Evolutionary conservation across 441 rosid species (phyloP), one percentile per base, ranked within the genome.

Genomic region (Eutrema salsugineum): DNA sequence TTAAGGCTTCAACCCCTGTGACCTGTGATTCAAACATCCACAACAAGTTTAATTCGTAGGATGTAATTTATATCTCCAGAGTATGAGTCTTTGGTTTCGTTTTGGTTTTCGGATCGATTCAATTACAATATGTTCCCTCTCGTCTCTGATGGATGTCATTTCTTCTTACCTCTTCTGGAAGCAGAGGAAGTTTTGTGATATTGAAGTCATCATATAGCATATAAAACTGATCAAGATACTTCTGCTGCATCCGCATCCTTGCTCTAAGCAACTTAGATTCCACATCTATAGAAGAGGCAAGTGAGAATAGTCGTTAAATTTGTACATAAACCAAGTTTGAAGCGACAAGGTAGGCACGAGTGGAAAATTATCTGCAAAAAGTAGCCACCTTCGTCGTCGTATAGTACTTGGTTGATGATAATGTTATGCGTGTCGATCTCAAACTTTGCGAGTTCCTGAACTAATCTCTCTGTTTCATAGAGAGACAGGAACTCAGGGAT

Each of bases 401-500:
- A 96, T 51, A 96, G 83, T 28, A 93, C 99, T 88, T 96, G 98
- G 86, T 96, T 96, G 72, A 96, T 93, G 71, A 96, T 93, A 47
- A 96, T 91, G 76, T 96, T 93, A 66, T 91, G 99, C 6, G 99
- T 88, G 74, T 94, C 99, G 8, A 94, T 94, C 87, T 94, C 99
- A 48, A 96, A 93, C 80, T 93, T 96, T 72, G 99, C 83, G 72
- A 96, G 98, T 81, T 96, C 99, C 85, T 96, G 98, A 66, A 96
- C 98, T 72, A 96, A 78, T 82, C 99, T 91, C 80, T 96, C 98
- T 28, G 97, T 96, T 86, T 96, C 99, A 59, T 93, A 93, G 32
- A 93, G 95, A 72, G 98, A 96, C 64, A 95, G 91, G 82, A 96
- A 96, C 85, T 96, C 99, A 6, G 98, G 98, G 66, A 96, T 93